Evolutionary conservation across 352 stramenopile species (phyloP).

Genomic region (Albugo laibachii): DNA sequence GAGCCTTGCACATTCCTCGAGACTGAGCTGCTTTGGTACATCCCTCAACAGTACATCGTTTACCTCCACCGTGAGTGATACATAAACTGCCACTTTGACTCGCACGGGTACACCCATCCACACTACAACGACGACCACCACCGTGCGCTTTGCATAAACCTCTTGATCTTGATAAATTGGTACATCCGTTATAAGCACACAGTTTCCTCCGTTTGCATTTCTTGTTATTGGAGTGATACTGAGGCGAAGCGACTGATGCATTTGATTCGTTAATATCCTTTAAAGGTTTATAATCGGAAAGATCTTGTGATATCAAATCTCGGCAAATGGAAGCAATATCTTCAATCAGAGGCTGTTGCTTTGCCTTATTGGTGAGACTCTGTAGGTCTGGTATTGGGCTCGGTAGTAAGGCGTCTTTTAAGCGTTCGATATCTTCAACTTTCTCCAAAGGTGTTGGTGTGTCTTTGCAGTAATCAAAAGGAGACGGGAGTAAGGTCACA

Average conservation of each 20-base stretch:
- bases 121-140: constrained; percentile 47
- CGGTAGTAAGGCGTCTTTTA: constrained; percentile 53
- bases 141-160: constrained; percentile 65
- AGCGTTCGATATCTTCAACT: constrained; percentile 39
- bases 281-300: constrained; percentile 5
- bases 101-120: constrained; percentile 54
- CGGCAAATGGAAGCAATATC: constrained; percentile 63
- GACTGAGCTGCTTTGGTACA: constrained; percentile 63
- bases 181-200: constrained; percentile 52
- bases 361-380: constrained; percentile 34
- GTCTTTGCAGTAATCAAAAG: constrained; percentile 59
- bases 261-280: constrained; percentile 1
- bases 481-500: constrained; percentile 56
- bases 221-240: background rate
- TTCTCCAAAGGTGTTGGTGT: constrained; percentile 53
- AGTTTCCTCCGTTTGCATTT: constrained; percentile 45
- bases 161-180: constrained; percentile 53
- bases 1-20: constrained; percentile 68
- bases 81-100: constrained; percentile 66
- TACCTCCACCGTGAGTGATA: constrained; percentile 66
- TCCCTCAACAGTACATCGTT: constrained; percentile 61
- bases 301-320: constrained; percentile 53
- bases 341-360: constrained; percentile 39
- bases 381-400: constrained; percentile 38
- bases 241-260: constrained; percentile 12